Percentiles rank a stretch among this genome's conserved stretches.
phyloP scores from a whole-genome alignment of 2,329 filamentous ascomycete species.

The Microsporum ferrugineum region DNA sequence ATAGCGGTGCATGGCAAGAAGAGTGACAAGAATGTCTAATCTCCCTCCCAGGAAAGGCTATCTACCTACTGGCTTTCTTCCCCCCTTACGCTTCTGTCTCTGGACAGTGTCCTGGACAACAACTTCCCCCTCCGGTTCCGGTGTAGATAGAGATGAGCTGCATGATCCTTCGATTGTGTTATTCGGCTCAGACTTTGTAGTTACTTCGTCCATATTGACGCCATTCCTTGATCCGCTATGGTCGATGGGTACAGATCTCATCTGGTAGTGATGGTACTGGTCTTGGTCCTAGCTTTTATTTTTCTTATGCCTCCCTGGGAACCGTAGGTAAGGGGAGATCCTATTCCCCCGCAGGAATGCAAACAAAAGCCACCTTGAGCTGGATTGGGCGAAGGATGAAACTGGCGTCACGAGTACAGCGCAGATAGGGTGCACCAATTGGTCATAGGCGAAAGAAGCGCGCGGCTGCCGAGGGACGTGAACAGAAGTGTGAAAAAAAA shows the following conservation, averaged over 20 bases:
- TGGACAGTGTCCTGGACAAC: constrained; percentile 35
- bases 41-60: not conserved
- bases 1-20: constrained; percentile 9
- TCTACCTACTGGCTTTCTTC: constrained; percentile 81
- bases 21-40: constrained; percentile 12
- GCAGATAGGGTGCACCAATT: not conserved
- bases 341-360: not conserved
- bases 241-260: constrained; percentile 37
- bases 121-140: constrained; percentile 33
- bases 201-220: constrained; percentile 27
- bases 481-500: not conserved
- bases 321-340: not conserved
- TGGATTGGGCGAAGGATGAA: not conserved
- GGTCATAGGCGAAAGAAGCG: constrained; percentile 1
- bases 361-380: constrained; percentile 1
- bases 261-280: constrained; percentile 15
- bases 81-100: constrained; percentile 85
- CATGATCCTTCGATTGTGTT: constrained; percentile 30
- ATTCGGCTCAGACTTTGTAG: constrained; percentile 33
- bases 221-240: constrained; percentile 32
- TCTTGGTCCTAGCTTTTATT: not conserved
- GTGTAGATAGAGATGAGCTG: constrained; percentile 37
- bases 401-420: not conserved
- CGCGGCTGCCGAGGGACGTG: not conserved
- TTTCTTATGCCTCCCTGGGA: not conserved